Evolutionary conservation across 2,329 filamentous ascomycete genomes (phyloP).

Genomic region (Calonectria hawksworthii): DNA sequence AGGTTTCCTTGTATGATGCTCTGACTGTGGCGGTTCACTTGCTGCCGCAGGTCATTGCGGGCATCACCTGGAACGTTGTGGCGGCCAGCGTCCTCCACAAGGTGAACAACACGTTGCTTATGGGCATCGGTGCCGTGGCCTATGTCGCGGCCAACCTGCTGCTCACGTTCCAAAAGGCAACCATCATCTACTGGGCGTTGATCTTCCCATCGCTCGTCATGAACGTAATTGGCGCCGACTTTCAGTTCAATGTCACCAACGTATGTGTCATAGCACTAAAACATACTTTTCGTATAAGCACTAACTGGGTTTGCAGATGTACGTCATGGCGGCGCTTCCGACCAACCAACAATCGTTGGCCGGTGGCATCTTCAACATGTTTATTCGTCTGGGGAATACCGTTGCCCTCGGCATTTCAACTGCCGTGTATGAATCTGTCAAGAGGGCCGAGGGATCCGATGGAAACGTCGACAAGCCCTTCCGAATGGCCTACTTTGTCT

Average conservation of each 20-base stretch:
- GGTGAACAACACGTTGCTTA: slow-evolving; percentile 75
- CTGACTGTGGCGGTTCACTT: slow-evolving; percentile 73
- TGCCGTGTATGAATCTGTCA: slow-evolving; percentile 68
- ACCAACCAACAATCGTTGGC: slow-evolving; percentile 74
- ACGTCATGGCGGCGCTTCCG: slow-evolving; percentile 76
- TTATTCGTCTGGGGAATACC: slow-evolving; percentile 71
- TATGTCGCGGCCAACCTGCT: slow-evolving; percentile 62
- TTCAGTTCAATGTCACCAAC: slow-evolving; percentile 80
- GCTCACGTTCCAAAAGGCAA: slow-evolving; percentile 67
- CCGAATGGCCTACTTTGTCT: slow-evolving; percentile 38
- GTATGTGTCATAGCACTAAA: slow-evolving; percentile 57
- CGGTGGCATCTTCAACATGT: slow-evolving; percentile 77
- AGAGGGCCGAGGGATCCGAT: slow-evolving; percentile 32
- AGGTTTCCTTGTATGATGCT: slow-evolving; percentile 65
- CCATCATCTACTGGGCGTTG: slow-evolving; percentile 75
- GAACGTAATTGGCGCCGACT: slow-evolving; percentile 75
- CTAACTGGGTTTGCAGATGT: slow-evolving; percentile 64
- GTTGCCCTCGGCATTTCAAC: slow-evolving; percentile 74
- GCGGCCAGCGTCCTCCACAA: slow-evolving; percentile 73
- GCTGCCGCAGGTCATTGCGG: slow-evolving; percentile 75
- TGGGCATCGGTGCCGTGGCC: slow-evolving; percentile 58
- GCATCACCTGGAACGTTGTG: slow-evolving; percentile 73
- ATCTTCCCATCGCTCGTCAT: slow-evolving; percentile 73
- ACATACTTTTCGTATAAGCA: not conserved
- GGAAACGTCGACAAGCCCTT: slow-evolving; percentile 31